These are phyloP conservation scores for Scheffersomyces ergatensis DNA, from an alignment of 805 yeast genomes.

Conservation along the genomic window DNA sequence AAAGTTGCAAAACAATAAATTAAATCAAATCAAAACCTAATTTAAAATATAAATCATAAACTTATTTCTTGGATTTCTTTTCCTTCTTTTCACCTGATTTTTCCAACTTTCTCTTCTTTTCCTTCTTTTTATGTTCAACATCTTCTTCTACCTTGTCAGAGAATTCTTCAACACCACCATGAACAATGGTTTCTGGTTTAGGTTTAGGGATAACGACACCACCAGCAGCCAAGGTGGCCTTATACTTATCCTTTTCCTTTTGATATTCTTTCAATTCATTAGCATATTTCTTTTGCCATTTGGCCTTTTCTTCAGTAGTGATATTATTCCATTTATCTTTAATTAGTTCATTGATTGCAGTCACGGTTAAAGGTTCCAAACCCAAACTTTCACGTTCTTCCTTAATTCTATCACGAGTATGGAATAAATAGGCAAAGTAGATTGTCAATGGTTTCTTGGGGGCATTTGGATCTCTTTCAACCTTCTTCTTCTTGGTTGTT, in stretches of 20 bases:
- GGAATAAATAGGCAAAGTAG: conserved; percentile 73
- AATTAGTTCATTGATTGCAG: conserved; percentile 76
- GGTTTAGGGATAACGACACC: conserved; percentile 4
- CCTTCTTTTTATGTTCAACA: conserved; percentile 43
- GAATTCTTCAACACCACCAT: neutral
- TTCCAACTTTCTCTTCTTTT: conserved; percentile 29
- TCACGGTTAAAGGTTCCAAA: conserved; percentile 62
- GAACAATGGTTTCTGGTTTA: neutral
- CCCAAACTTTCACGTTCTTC: conserved; percentile 61
- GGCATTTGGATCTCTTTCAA: conserved; percentile 78
- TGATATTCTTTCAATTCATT: conserved; percentile 39
- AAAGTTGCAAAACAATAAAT: neutral
- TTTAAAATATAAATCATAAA: too few species aligned
- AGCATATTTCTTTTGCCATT: conserved; percentile 62
- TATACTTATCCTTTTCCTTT: conserved; percentile 33
- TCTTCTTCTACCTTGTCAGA: conserved; percentile 3
- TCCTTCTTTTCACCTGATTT: conserved; percentile 8
- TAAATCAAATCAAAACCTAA: too few species aligned
- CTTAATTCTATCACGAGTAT: conserved; percentile 66
- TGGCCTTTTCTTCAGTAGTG: conserved; percentile 64
- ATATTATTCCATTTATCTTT: conserved; percentile 77
- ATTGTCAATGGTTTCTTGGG: conserved; percentile 94
- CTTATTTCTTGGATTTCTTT: conserved; percentile 11
- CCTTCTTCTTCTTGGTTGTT: conserved; percentile 47
- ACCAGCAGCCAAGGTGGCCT: conserved; percentile 21